Base-by-base conservation (phyloP, 805 yeast species). In the Alloascoidea africana region DNA sequence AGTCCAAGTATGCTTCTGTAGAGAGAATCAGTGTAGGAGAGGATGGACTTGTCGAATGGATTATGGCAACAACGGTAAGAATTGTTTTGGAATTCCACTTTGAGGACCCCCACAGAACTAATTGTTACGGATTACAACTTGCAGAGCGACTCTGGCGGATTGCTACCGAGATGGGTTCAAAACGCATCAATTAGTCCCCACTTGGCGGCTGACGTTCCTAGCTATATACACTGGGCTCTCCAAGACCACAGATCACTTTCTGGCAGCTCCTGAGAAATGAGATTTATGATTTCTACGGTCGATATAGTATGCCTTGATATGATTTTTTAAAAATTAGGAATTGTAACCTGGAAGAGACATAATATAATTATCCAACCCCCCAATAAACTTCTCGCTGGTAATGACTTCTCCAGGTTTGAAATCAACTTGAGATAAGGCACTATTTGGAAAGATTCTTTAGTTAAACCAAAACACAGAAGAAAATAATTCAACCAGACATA, bases 351-450 rank as follows among this genome's bases (percentile, higher is more conserved):
- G 53, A 5, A 56, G 39, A 4, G 57, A 50, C n/a, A 54, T 42
- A 8, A 62, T 47, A 41, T 62, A 68, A 15, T 62, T 54, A 49
- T 80, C 87, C 1, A 81, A 62, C 13, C 70, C 70, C 27, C 56
- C 54, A 2, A 68, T 63, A 47, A 82, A 82, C 33, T 63, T 57
- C 42, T 64, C 68, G 49, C 75, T 80, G 33, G 62, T 60, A 32
- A 82, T 72, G 38, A 64, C 68, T 32, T 60, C 63, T 0, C 65
- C 70, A 5, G 63, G 67, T 18, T 56, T 46, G 49, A 71, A 76
- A 48, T 77, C 85, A 5, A 76, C 69, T 1, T 74, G 77, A 37
- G 70, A 56, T 38, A 71, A 50, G 6, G 73, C 69, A 42, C 55
- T 55, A 30, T 8, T 8, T 23, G 8, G n/a, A 23, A 11, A 16